phyloP scores from a whole-genome alignment of 139 green algal species.

The Chlamydomonas applanata region DNA sequence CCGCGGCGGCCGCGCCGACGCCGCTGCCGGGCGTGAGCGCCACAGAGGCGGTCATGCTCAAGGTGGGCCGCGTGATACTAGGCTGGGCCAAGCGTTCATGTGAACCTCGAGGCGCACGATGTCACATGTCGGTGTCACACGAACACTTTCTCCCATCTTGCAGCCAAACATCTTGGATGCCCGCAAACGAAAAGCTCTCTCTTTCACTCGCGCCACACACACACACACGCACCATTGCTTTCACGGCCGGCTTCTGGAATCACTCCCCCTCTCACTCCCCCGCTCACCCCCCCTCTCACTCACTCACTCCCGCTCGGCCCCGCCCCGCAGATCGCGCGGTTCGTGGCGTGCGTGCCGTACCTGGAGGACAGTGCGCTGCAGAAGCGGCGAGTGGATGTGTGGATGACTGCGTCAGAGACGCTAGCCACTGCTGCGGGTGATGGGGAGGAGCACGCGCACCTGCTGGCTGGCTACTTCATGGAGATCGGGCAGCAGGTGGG shows the following conservation, averaged over 20 bases:
- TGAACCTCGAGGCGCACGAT: too few species aligned
- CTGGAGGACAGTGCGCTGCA: conserved; percentile 42
- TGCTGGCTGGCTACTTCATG: conserved; percentile 61
- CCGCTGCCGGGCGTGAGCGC: conserved; percentile 6
- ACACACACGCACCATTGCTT: too few species aligned
- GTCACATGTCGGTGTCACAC: too few species aligned
- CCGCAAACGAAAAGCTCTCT: too few species aligned
- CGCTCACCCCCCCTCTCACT: too few species aligned
- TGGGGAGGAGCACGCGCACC: conserved; percentile 56
- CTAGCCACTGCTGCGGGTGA: conserved; percentile 41
- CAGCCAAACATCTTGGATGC: too few species aligned
- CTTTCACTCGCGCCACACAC: too few species aligned
- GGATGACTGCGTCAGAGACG: conserved; percentile 43
- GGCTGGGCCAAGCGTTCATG: background rate
- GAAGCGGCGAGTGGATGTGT: conserved; percentile 41
- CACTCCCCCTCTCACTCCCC: too few species aligned
- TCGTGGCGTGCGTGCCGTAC: conserved; percentile 46
- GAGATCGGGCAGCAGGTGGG: conserved; percentile 50
- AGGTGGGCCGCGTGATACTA: conserved; percentile 17
- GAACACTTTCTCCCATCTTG: too few species aligned
- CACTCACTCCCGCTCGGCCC: background rate
- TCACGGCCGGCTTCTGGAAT: too few species aligned
- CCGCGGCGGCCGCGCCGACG: background rate
- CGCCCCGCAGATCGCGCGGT: conserved; percentile 27
- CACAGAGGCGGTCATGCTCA: conserved; percentile 40